Evolutionary conservation across 2,329 filamentous ascomycete species (phyloP), one percentile per base, ranked within the genome.

Genomic region (Fusarium beomiforme): DNA sequence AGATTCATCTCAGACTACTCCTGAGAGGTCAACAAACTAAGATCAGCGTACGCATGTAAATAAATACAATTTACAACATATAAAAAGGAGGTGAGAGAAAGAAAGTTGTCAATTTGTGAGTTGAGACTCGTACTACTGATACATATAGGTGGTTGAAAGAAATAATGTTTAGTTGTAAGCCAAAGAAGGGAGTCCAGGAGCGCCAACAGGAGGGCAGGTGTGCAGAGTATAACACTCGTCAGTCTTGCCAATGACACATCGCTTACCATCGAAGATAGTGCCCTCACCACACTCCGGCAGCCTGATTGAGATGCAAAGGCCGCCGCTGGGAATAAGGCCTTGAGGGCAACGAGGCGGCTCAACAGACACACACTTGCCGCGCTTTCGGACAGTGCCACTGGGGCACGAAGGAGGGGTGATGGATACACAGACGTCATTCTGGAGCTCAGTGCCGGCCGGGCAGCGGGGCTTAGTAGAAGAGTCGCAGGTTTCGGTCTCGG

Each of bases 181-280:
- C 6, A 14, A n/a, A 46, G 49, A 19, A 14, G 64, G 29, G 4
- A 67, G 26, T 21, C 55, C 63, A n/a, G 50, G 14, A 6, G 33
- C 49, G 2, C 62, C 55, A 16, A 67, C 33, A 33, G 55, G 54
- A 3, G 62, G 62, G 6, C 62, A 67, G 3, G 63, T 55, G 10
- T 67, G 49, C 23, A 67, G 26, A 5, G 62, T 67, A 8, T 67
- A 67, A 24, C 64, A 67, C 23, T 67, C 55, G 3, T 66, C 37
- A 0, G 64, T 61, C 5, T 50, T 61, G 1, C 64, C 55, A 47
- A 67, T 67, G 9, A 67, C 55, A 23, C 64, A 67, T 17, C 49
- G 44, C 29, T 61, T 67, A 1, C 64, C 64, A 14, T 67, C 62
- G 24, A 67, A 67, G 37, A 67, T 36, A 5, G 62, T 55, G 4